These are phyloP conservation scores for Cladobotryum mycophilum DNA, from an alignment of 2,329 filamentous ascomycete species.

Conservation along the genomic window DNA sequence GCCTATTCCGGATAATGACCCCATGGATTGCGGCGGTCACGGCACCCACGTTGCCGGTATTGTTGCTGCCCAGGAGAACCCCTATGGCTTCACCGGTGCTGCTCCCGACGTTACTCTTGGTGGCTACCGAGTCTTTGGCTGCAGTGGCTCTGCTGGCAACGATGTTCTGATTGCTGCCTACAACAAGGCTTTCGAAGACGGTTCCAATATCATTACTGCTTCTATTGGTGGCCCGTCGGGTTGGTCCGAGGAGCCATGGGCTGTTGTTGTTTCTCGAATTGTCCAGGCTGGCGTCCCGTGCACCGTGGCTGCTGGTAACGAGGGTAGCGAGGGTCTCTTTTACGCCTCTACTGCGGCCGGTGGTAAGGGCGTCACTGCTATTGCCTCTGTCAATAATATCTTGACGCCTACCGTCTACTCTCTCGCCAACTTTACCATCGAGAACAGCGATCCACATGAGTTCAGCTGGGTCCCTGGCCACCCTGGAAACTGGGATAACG, in stretches of 20 bases:
- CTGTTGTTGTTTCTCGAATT: constrained; percentile 34
- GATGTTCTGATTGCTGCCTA: constrained; percentile 35
- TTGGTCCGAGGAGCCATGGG: constrained; percentile 25
- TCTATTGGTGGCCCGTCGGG: constrained; percentile 28
- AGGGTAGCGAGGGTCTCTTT: constrained; percentile 36
- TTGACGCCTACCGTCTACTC: constrained; percentile 32
- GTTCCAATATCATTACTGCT: constrained; percentile 32
- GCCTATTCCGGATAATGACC: constrained; percentile 32
- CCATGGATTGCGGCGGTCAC: constrained; percentile 35
- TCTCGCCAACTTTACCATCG: constrained; percentile 30
- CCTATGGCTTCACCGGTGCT: constrained; percentile 32
- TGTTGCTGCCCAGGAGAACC: constrained; percentile 34
- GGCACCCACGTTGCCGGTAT: constrained; percentile 42
- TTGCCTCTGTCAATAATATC: constrained; percentile 38
- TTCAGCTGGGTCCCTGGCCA: constrained; percentile 41
- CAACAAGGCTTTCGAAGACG: constrained; percentile 34
- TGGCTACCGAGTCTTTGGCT: constrained; percentile 33
- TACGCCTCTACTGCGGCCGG: constrained; percentile 32
- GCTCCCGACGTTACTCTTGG: constrained; percentile 33
- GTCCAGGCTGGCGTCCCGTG: constrained; percentile 36
- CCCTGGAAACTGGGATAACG: constrained; percentile 37
- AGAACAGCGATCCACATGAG: constrained; percentile 24
- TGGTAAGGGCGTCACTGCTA: constrained; percentile 35
- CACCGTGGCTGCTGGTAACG: constrained; percentile 38
- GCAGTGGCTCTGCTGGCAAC: constrained; percentile 22